Conservation (phyloP, 1,139 yeast species). For the Insectozyma bohioensis region DNA sequence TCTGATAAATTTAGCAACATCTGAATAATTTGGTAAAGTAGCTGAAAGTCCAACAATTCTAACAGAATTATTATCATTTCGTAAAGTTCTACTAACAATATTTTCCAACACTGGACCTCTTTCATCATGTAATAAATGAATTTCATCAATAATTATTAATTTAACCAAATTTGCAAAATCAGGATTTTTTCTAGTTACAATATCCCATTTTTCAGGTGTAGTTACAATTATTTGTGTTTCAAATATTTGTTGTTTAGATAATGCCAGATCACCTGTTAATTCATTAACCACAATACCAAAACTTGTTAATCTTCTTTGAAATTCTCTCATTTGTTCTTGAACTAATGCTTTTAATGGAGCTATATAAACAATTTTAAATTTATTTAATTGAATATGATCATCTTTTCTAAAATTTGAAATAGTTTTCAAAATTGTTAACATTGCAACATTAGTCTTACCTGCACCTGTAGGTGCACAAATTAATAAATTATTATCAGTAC, state of each 20-base stretch:
- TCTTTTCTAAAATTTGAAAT: constrained; percentile 53
- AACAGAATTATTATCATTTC: constrained; percentile 47
- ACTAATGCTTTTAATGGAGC: constrained; percentile 96
- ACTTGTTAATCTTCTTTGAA: constrained; percentile 63
- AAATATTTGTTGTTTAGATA: constrained; percentile 73
- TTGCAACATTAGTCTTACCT: constrained; percentile 95
- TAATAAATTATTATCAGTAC: constrained; percentile 66
- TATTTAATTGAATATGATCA: constrained; percentile 50
- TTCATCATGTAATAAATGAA: constrained; percentile 89
- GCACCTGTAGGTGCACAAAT: constrained; percentile 99
- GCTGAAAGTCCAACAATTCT: constrained; percentile 90
- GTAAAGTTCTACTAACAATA: constrained; percentile 72
- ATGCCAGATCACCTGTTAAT: constrained; percentile 84
- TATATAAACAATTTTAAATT: constrained; percentile 80
- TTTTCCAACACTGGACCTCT: constrained; percentile 95
- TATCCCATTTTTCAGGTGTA: constrained; percentile 98
- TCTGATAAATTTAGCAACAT: constrained; percentile 79
- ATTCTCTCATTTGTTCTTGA: constrained; percentile 91
- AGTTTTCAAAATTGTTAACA: constrained; percentile 69
- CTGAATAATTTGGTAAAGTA: constrained; percentile 85
- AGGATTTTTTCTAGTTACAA: constrained; percentile 74
- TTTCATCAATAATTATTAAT: constrained; percentile 86
- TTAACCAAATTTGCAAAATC: constrained; percentile 62
- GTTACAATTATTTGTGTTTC: constrained; percentile 86
- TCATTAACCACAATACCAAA: constrained; percentile 79